Percentiles rank a stretch among this genome's conserved stretches.
Conservation (phyloP, 148 eudicot species). For the Spergularia bocconei region DNA sequence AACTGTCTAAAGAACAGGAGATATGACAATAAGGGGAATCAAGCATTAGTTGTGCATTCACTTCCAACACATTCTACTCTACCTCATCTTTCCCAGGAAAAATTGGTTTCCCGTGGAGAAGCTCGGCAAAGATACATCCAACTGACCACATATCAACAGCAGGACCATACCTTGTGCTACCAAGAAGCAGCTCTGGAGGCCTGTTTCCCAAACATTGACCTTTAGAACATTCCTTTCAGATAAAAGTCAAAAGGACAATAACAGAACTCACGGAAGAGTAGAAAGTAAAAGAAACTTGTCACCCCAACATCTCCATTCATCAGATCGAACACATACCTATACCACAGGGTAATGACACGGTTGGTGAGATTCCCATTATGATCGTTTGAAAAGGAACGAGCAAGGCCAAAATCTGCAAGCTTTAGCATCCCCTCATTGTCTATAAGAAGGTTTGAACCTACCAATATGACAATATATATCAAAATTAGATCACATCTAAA, state of each 20-base stretch:
- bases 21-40: not conserved
- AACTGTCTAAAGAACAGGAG: not conserved
- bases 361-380: constrained; percentile 84
- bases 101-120: constrained; percentile 72
- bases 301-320: not conserved
- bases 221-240: not conserved
- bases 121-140: constrained; percentile 96
- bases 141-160: constrained; percentile 99
- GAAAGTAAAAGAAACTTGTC: not conserved
- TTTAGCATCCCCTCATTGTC: constrained; percentile 85
- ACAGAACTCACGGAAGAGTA: not conserved
- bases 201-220: constrained; percentile 34
- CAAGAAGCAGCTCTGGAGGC: constrained; percentile 96
- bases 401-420: constrained; percentile 96
- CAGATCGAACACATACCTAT: constrained; percentile 47
- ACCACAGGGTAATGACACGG: constrained; percentile 92
- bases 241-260: not conserved
- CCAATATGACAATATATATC: not conserved
- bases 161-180: constrained; percentile 92
- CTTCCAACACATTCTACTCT: constrained; percentile 1
- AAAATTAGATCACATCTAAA: not conserved
- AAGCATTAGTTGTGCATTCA: not conserved
- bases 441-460: constrained; percentile 89
- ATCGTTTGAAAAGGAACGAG: constrained; percentile 79
- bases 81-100: constrained; percentile 90